Percentiles rank a stretch among this genome's conserved stretches.
Evolutionary conservation across 2,329 filamentous ascomycete species (phyloP).

Genomic region (Ophiosphaerella herpotricha): DNA sequence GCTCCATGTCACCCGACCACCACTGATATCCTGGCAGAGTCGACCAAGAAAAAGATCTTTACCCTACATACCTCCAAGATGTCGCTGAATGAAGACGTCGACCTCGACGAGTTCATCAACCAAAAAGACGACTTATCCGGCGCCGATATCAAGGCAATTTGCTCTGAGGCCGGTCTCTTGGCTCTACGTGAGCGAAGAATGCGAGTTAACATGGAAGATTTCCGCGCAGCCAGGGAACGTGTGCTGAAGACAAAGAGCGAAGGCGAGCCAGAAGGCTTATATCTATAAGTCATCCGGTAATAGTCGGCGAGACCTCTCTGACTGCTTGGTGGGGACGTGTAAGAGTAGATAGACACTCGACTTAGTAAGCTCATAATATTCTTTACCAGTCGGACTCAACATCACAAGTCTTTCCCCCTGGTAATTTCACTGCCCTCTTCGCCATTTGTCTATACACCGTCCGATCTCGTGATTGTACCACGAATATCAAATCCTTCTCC

Average conservation of each 20-base stretch:
- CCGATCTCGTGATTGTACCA: background rate
- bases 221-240: constrained; percentile 86
- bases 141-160: constrained; percentile 98
- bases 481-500: too few species aligned
- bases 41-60: constrained; percentile 98
- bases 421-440: background rate
- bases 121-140: constrained; percentile 98
- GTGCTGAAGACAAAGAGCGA: constrained; percentile 99
- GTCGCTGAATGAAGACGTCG: constrained; percentile 96
- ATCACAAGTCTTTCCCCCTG: background rate
- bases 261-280: constrained; percentile 96
- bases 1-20: background rate
- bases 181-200: constrained; percentile 93
- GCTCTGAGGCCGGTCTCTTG: constrained; percentile 93
- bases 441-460: background rate
- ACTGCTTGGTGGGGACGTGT: constrained; percentile 12
- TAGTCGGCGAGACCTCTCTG: background rate
- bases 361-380: constrained; percentile 11
- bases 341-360: constrained; percentile 16
- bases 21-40: constrained; percentile 71
- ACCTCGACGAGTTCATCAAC: constrained; percentile 93
- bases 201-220: constrained; percentile 99
- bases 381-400: background rate
- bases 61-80: constrained; percentile 98
- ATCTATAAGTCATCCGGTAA: constrained; percentile 69